Conservation (phyloP, 169 alveolate species). For the Cryptosporidium ubiquitum region DNA sequence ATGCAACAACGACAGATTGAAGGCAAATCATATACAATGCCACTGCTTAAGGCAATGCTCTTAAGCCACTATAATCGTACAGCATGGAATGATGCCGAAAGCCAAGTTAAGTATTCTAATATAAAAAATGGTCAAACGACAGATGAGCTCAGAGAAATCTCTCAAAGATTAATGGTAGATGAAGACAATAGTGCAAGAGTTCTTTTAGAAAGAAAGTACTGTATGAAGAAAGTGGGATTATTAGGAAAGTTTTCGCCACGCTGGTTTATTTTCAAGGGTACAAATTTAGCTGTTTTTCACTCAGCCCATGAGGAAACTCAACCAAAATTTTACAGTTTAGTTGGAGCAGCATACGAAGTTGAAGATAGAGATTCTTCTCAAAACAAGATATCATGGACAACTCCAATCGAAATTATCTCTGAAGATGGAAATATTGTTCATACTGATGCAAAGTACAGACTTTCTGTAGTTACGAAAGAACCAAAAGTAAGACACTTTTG, state of each 20-base stretch:
- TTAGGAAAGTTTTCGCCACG: conserved; percentile 64
- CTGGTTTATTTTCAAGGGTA: conserved; percentile 68
- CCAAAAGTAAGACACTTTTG: conserved; percentile 72
- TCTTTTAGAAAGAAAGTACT: conserved; percentile 39
- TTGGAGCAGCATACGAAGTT: conserved; percentile 72
- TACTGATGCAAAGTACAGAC: conserved; percentile 67
- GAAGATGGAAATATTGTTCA: conserved; percentile 54
- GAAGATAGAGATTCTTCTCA: conserved; percentile 72
- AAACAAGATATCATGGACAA: conserved; percentile 52
- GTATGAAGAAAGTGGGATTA: conserved; percentile 65
- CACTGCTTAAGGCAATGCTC: conserved; percentile 67
- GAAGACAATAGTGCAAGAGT: conserved; percentile 64
- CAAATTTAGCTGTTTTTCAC: conserved; percentile 66
- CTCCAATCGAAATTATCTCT: conserved; percentile 55
- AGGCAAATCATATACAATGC: conserved; percentile 65
- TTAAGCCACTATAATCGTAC: conserved; percentile 67
- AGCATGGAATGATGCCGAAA: conserved; percentile 69
- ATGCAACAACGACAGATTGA: conserved; percentile 64
- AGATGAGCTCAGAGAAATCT: conserved; percentile 53
- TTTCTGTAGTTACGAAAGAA: conserved; percentile 70
- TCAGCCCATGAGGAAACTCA: conserved; percentile 57
- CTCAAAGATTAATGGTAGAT: conserved; percentile 70
- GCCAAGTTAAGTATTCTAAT: conserved; percentile 53
- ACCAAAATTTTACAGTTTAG: conserved; percentile 67
- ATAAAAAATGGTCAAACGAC: conserved; percentile 70